Conservation (phyloP, 495 filamentous ascomycete species). For the Penicillium parvum region DNA sequence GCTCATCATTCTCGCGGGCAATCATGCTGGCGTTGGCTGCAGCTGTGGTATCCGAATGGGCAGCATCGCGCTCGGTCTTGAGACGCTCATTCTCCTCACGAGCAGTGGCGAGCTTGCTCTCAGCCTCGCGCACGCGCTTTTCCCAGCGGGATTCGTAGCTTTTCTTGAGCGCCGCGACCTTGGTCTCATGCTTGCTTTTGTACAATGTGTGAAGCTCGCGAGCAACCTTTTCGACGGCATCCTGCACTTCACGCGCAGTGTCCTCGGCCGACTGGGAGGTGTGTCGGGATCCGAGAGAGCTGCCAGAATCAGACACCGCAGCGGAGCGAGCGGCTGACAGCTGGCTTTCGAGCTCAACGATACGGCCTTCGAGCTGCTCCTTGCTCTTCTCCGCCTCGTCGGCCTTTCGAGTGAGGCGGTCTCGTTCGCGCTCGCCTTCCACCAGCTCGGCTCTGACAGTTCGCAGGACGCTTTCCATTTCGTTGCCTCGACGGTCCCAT, state of each 20-base stretch:
- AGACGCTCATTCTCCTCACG: constrained; percentile 71
- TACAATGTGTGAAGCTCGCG: constrained; percentile 89
- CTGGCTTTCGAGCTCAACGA: constrained; percentile 68
- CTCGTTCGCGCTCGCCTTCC: constrained; percentile 67
- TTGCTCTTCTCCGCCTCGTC: constrained; percentile 72
- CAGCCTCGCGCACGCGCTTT: constrained; percentile 73
- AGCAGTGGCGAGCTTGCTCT: constrained; percentile 62
- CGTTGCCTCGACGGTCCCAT: constrained; percentile 77
- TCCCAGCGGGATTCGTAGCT: constrained; percentile 88
- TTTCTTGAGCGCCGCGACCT: constrained; percentile 91
- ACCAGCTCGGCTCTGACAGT: constrained; percentile 79
- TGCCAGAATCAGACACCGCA: constrained; percentile 6
- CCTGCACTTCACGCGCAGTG: constrained; percentile 58
- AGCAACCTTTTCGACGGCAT: constrained; percentile 87
- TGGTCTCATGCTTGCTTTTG: constrained; percentile 93
- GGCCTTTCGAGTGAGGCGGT: constrained; percentile 62
- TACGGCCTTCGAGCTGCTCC: constrained; percentile 52
- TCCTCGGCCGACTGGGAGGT: constrained; percentile 29
- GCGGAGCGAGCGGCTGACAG: constrained; percentile 61
- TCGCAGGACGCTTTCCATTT: constrained; percentile 77
- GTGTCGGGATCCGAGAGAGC: constrained; percentile 10
- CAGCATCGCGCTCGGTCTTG: constrained; percentile 57
- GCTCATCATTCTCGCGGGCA: constrained; percentile 43
- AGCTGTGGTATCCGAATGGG: constrained; percentile 51
- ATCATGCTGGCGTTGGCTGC: constrained; percentile 40